Percentiles rank a stretch among this genome's conserved stretches.
These are phyloP conservation scores for Microstegium vimineum DNA, from an alignment of 176 grass and related monocot species.

Conservation along the genomic window DNA sequence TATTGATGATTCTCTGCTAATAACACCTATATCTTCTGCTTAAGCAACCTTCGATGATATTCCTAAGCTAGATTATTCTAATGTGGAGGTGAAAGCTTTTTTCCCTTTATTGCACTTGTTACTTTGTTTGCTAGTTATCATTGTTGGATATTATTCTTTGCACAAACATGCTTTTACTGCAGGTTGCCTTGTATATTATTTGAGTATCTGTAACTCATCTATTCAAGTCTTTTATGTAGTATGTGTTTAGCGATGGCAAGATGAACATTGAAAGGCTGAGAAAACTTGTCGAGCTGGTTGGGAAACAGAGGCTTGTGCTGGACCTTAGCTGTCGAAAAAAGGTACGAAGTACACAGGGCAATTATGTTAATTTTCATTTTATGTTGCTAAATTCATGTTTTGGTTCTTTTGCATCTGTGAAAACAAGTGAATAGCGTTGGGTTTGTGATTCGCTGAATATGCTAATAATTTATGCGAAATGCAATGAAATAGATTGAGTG, in stretches of 20 bases:
- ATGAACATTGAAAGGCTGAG: slow-evolving; percentile 71
- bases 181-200: background rate
- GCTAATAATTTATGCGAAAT: background rate
- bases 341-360: slow-evolving; percentile 21
- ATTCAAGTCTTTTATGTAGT: slow-evolving; percentile 44
- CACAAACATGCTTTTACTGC: background rate
- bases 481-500: background rate
- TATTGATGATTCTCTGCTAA: background rate
- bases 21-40: background rate
- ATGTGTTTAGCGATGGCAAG: slow-evolving; percentile 75
- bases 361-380: slow-evolving; percentile 9
- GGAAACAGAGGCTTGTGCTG: slow-evolving; percentile 79
- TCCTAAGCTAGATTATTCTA: background rate
- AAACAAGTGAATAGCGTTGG: background rate
- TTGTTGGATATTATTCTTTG: background rate
- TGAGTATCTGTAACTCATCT: slow-evolving; percentile 14
- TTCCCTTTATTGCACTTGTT: background rate
- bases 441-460: background rate
- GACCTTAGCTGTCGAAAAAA: slow-evolving; percentile 95
- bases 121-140: background rate
- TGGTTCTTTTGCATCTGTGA: background rate
- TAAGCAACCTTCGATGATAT: background rate
- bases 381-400: background rate
- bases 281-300: slow-evolving; percentile 66
- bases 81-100: background rate